phyloP scores from a whole-genome alignment of 176 grass and related monocot genomes.

The Oryza meyeriana region DNA sequence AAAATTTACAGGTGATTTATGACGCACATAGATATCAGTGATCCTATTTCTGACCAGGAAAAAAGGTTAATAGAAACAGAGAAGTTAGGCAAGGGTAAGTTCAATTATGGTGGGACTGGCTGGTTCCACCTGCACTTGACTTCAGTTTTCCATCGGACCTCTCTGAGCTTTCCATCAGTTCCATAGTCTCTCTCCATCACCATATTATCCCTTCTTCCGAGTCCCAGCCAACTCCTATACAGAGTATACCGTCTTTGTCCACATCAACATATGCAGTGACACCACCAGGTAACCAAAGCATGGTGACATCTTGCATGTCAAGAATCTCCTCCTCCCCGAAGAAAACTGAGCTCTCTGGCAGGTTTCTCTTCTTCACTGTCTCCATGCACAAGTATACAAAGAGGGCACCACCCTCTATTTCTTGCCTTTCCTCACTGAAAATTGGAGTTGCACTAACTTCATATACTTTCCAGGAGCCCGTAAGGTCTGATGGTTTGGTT shows the following conservation, averaged over 20 bases:
- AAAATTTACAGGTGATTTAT: constrained; percentile 26
- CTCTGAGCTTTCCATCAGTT: constrained; percentile 74
- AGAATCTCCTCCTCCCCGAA: constrained; percentile 82
- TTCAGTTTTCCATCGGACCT: constrained; percentile 86
- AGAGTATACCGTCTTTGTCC: constrained; percentile 67
- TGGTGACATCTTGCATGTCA: constrained; percentile 73
- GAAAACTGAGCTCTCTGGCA: constrained; percentile 67
- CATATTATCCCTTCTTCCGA: constrained; percentile 97
- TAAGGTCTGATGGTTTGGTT: constrained; percentile 72
- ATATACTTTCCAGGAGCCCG: constrained; percentile 91
- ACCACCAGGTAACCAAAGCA: constrained; percentile 91
- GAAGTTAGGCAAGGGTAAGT: background rate
- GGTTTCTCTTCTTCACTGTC: constrained; percentile 71
- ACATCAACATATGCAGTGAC: constrained; percentile 86
- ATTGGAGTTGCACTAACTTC: constrained; percentile 91
- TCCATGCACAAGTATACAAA: constrained; percentile 84
- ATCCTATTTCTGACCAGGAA: constrained; percentile 28
- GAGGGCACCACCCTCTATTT: constrained; percentile 34
- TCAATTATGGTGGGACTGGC: constrained; percentile 15
- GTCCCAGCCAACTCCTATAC: constrained; percentile 86
- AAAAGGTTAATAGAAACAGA: constrained; percentile 15
- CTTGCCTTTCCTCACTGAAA: constrained; percentile 47
- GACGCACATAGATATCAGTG: constrained; percentile 25
- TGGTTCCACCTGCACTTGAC: constrained; percentile 83
- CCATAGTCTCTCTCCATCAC: constrained; percentile 97